Conservation (phyloP, 225 moss, liverwort and hornwort species). For the Marchantia polymorpha region DNA sequence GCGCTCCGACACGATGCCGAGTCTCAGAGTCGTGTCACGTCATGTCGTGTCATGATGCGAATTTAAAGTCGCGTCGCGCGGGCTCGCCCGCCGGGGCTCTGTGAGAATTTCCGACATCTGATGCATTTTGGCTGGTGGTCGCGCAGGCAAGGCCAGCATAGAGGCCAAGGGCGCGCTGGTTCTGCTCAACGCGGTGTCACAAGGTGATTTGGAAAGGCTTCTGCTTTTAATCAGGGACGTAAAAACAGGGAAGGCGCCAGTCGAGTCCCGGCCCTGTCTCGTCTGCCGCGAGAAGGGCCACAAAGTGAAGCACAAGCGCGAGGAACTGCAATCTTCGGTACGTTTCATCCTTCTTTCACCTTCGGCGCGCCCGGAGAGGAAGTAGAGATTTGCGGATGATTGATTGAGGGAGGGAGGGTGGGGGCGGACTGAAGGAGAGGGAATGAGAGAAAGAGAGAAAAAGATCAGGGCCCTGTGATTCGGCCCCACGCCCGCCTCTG, state of each 20-base stretch:
- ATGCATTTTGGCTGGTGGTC: not conserved
- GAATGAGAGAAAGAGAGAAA: too few relatives aligned
- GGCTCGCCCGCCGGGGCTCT: not conserved
- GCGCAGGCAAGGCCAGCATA: conserved; percentile 38
- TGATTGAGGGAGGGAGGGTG: not conserved
- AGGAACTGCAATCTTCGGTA: conserved; percentile 35
- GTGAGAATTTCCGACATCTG: not conserved
- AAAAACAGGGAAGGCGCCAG: conserved; percentile 14
- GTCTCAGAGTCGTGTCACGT: not conserved
- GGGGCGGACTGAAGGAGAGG: too few relatives aligned
- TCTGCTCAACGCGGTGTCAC: conserved; percentile 23
- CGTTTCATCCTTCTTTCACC: not conserved
- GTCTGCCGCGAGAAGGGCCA: conserved; percentile 33
- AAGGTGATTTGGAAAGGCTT: conserved; percentile 37
- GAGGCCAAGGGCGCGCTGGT: conserved; percentile 33
- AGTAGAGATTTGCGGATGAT: not conserved
- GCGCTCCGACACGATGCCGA: not conserved
- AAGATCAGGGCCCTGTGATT: not conserved
- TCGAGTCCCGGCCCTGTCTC: conserved; percentile 25
- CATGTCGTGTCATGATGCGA: not conserved
- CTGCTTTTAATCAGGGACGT: conserved; percentile 32
- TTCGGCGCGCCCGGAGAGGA: not conserved
- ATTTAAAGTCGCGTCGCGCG: not conserved
- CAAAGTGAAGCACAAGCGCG: conserved; percentile 30
- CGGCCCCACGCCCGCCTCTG: not conserved